Conservation (phyloP, 2,329 filamentous ascomycete genomes). For the Trichoderma koningiopsis region DNA sequence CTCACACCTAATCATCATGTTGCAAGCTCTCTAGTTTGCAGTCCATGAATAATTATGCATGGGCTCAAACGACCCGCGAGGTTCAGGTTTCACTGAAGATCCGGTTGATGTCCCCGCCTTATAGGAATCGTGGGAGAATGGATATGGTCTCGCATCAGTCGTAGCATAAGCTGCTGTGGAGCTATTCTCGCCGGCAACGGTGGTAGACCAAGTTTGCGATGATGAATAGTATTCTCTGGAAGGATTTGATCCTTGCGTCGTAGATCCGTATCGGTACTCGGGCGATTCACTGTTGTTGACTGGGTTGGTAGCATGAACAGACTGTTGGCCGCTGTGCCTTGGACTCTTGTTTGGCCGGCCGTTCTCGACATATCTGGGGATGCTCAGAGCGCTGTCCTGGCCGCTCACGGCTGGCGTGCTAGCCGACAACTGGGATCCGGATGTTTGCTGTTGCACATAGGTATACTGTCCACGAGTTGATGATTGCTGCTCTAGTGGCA, state of each 20-base stretch:
- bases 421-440: constrained; percentile 54
- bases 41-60: constrained; percentile 63
- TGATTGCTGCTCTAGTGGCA: constrained; percentile 54
- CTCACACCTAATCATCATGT: background rate
- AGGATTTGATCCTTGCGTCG: constrained; percentile 33
- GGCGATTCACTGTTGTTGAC: constrained; percentile 52
- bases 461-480: constrained; percentile 56
- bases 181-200: constrained; percentile 50
- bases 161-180: constrained; percentile 50
- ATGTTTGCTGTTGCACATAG: constrained; percentile 54
- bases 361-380: constrained; percentile 61
- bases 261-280: constrained; percentile 60
- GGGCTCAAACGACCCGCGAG: constrained; percentile 50
- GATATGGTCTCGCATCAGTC: constrained; percentile 52
- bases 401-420: constrained; percentile 39
- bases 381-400: constrained; percentile 51
- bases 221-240: constrained; percentile 58
- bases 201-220: constrained; percentile 54
- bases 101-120: constrained; percentile 38
- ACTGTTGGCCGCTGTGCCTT: constrained; percentile 56
- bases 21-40: constrained; percentile 41
- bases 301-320: constrained; percentile 53
- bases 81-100: constrained; percentile 39
- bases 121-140: constrained; percentile 52
- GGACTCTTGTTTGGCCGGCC: constrained; percentile 60